phyloP scores from a whole-genome alignment of 768 basidiomycete species.

The Kondoa malvinella region DNA sequence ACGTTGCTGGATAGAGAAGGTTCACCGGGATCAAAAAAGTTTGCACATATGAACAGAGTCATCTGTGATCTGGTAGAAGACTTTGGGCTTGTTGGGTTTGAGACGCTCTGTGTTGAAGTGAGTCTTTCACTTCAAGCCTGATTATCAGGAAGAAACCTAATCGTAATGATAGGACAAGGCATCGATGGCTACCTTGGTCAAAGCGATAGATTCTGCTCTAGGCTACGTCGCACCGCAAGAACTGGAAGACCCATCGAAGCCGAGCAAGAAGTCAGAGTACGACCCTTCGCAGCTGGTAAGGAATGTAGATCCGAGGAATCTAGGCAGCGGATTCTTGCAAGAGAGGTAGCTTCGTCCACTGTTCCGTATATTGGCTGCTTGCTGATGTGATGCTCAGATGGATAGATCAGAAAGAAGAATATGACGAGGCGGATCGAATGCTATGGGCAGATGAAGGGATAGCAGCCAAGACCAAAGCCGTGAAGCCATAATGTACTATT shows the following conservation, averaged over 20 bases:
- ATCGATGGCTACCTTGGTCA: conserved; percentile 78
- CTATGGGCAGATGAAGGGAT: conserved; percentile 24
- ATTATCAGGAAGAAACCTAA: neutral
- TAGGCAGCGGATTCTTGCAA: conserved; percentile 10
- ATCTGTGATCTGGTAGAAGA: conserved; percentile 89
- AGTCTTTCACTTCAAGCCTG: conserved; percentile 21
- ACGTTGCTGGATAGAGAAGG: conserved; percentile 45
- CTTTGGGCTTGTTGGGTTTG: conserved; percentile 79
- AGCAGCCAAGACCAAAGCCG: neutral
- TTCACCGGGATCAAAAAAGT: conserved; percentile 41
- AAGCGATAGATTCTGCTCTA: conserved; percentile 70
- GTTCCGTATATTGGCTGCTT: conserved; percentile 3
- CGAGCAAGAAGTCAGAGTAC: neutral
- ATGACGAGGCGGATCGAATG: conserved; percentile 28
- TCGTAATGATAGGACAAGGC: conserved; percentile 90
- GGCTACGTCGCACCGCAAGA: conserved; percentile 64
- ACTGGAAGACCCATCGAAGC: neutral
- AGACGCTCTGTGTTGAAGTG: conserved; percentile 90
- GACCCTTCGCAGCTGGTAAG: neutral
- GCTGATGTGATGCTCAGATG: conserved; percentile 47
- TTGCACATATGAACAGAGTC: conserved; percentile 63
- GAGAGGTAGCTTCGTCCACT: conserved; percentile 47
- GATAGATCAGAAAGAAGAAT: conserved; percentile 68
- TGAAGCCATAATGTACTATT: neutral
- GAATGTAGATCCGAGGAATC: conserved; percentile 24